Evolutionary conservation across 2,329 filamentous ascomycete species (phyloP).

Genomic region (Passalora sequoiae): DNA sequence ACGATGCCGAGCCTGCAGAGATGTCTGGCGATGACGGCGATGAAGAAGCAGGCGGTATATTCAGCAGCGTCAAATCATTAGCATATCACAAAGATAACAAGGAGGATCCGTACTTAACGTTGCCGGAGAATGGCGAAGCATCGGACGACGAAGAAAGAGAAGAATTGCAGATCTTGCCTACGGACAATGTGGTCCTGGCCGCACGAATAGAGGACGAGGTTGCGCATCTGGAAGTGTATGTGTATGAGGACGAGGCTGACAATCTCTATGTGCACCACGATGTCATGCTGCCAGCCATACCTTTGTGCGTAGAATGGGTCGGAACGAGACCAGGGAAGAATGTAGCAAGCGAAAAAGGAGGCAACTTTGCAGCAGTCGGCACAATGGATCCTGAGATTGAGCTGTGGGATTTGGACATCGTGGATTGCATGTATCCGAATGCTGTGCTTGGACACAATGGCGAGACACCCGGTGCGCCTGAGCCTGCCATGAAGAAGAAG

Average conservation of each 20-base stretch:
- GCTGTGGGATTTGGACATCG: conserved; percentile 92
- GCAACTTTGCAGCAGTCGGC: conserved; percentile 90
- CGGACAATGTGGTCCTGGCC: conserved; percentile 86
- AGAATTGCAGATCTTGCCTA: conserved; percentile 86
- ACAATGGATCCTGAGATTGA: conserved; percentile 99
- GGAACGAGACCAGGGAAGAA: conserved; percentile 80
- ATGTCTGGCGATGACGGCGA: conserved; percentile 57
- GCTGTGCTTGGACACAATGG: conserved; percentile 76
- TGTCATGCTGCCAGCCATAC: conserved; percentile 97
- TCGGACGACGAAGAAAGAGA: conserved; percentile 79
- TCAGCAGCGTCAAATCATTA: conserved; percentile 88
- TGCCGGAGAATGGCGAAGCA: conserved; percentile 62
- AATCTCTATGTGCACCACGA: conserved; percentile 99
- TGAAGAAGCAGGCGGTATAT: conserved; percentile 61
- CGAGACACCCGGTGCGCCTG: conserved; percentile 19
- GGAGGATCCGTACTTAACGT: conserved; percentile 93
- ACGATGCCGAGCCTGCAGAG: conserved; percentile 64
- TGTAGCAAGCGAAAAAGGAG: conserved; percentile 54
- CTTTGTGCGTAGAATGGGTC: conserved; percentile 91
- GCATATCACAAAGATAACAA: conserved; percentile 92
- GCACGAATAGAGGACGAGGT: conserved; percentile 96
- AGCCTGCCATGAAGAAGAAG: conserved; percentile 65
- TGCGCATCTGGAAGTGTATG: conserved; percentile 91
- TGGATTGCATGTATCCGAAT: conserved; percentile 98
- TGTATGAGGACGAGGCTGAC: conserved; percentile 91